phyloP scores from a whole-genome alignment of 2,329 filamentous ascomycete genomes.

The Phaeosphaeriaceae sp. region DNA sequence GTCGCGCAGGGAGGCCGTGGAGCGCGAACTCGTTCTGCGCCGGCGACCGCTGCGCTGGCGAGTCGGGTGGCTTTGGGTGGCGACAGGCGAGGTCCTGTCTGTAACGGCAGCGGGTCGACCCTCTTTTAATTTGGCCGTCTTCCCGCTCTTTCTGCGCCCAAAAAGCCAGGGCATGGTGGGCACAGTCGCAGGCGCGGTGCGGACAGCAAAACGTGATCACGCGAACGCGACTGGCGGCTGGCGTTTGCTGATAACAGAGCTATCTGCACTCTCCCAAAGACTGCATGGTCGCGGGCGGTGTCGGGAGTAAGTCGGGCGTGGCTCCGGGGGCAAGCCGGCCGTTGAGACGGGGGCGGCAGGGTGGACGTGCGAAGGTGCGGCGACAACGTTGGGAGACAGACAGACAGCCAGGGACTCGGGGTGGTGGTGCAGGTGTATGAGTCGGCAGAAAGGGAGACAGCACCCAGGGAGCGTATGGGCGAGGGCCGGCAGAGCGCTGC shows the following conservation, averaged over 20 bases:
- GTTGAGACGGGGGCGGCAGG: not conserved
- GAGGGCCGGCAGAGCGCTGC: not conserved
- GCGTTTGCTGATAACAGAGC: constrained; percentile 19
- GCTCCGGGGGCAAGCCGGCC: not conserved
- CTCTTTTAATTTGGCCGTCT: constrained; percentile 62
- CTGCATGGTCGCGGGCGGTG: constrained; percentile 12
- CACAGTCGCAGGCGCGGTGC: not conserved
- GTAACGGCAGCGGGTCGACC: constrained; percentile 57
- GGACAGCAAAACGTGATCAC: constrained; percentile 26
- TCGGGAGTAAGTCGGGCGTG: not conserved
- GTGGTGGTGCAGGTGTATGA: not conserved
- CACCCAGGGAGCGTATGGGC: not conserved
- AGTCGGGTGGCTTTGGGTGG: constrained; percentile 23
- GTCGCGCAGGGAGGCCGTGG: constrained; percentile 41
- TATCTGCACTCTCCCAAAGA: constrained; percentile 16
- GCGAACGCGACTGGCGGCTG: constrained; percentile 23
- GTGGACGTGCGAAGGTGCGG: constrained; percentile 1
- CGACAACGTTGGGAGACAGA: not conserved
- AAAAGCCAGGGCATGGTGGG: constrained; percentile 82
- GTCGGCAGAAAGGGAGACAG: constrained; percentile 1
- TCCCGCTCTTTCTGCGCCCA: constrained; percentile 71
- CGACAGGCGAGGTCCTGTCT: constrained; percentile 49
- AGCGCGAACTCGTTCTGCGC: constrained; percentile 41
- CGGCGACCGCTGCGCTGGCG: constrained; percentile 39
- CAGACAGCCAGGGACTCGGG: not conserved